Base-by-base conservation (phyloP, 495 filamentous ascomycete genomes). In the Schizothecium vesticola region DNA sequence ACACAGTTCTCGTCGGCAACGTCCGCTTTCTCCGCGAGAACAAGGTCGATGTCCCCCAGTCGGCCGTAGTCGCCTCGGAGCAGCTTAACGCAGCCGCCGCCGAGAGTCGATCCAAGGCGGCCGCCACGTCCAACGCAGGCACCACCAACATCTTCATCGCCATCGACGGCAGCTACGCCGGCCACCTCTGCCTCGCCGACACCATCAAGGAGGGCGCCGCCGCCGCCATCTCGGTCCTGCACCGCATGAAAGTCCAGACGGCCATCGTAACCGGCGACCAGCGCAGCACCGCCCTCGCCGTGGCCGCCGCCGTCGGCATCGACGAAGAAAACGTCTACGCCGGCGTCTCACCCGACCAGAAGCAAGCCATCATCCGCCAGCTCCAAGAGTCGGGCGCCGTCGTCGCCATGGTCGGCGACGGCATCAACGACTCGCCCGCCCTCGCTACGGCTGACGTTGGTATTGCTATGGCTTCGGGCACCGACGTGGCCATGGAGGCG, bases 351-450 rank as follows among this genome's bases (percentile, higher is more conserved):
- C 95, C 95, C 1, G 89, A 91, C 56, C 88, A 95, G 71, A 99
- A 99, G 70, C 92, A 93, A 69, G 80, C 82, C 26, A 96, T 98
- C 73, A 86, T 99, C 76, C 85, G 87, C 21, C 77, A 87, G 58
- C 85, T 97, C 43, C 91, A 97, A 79, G 82, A 81, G 0, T 70
- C 78, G 3, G 92, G 93, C 68, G 85, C 90, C 58, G 82, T 89
- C 63, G 91, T 99, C 24, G 95, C 92, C 71, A 98, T 99, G 95
- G 95, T 98, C 24, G 95, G 95, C 63, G 95, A 99, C 75, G 95
- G 95, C 51, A 97, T 99, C 85, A 99, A 99, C 77, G 95, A 99
- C 82, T 97, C 94, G 0, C 95, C 95, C 1, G 95, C 95, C 1
- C 86, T 99, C 2, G 95, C 94, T 19, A 97, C 93, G 2, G 93